Percentiles rank a stretch among this genome's conserved stretches.
Evolutionary conservation across 2,329 filamentous ascomycete species (phyloP).

Genomic region (Epichloe baconii): DNA sequence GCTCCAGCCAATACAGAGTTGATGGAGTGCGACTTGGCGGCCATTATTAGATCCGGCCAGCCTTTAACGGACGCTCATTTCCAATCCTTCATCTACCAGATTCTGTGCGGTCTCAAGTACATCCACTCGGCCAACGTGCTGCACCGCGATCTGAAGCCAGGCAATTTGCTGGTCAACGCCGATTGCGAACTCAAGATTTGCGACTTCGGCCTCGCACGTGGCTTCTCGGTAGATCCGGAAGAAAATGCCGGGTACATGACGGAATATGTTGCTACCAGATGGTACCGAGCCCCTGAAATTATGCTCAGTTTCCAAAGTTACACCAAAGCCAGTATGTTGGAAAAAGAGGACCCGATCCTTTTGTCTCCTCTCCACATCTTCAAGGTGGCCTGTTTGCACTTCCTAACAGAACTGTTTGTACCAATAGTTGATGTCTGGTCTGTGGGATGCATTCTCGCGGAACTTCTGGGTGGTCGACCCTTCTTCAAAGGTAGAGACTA

Average conservation of each 20-base stretch:
- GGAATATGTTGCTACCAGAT: slow-evolving; percentile 95
- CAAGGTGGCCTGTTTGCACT: too few species aligned
- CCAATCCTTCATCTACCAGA: slow-evolving; percentile 99
- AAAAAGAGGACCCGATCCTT: neutral
- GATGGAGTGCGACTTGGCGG: slow-evolving; percentile 97
- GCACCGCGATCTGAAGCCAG: slow-evolving; percentile 92
- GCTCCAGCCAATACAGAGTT: slow-evolving; percentile 49
- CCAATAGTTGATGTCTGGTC: slow-evolving; percentile 91
- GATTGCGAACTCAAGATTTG: slow-evolving; percentile 99
- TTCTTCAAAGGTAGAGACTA: slow-evolving; percentile 99
- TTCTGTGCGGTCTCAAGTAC: slow-evolving; percentile 96
- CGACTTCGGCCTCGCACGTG: slow-evolving; percentile 91
- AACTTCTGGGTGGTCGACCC: slow-evolving; percentile 86
- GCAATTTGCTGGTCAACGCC: slow-evolving; percentile 93
- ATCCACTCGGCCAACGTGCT: slow-evolving; percentile 98
- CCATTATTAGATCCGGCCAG: slow-evolving; percentile 94
- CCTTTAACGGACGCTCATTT: slow-evolving; percentile 97
- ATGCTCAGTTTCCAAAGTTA: slow-evolving; percentile 99
- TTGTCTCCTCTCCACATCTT: neutral
- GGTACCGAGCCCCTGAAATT: slow-evolving; percentile 91
- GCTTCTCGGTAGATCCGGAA: slow-evolving; percentile 92
- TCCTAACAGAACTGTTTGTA: neutral
- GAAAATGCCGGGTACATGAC: slow-evolving; percentile 99
- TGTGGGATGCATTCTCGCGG: slow-evolving; percentile 92
- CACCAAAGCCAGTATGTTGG: slow-evolving; percentile 91